These are phyloP conservation scores for Solanum chilense DNA, from an alignment of 257 asterid species.

Conservation along the genomic window DNA sequence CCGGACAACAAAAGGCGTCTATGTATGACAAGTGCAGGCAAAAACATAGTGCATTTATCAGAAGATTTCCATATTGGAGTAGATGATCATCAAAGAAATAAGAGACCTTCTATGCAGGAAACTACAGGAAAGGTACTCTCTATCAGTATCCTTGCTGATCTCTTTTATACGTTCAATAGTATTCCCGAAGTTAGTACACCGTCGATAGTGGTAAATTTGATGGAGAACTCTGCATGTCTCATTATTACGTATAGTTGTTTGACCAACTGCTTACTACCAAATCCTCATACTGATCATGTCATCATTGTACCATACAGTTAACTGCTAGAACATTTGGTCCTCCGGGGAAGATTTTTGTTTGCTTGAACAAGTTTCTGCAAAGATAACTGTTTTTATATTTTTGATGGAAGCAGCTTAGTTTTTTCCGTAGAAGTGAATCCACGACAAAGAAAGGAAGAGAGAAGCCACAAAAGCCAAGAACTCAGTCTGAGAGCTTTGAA, in stretches of 20 bases:
- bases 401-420: constrained; percentile 8
- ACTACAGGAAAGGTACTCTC: constrained; percentile 31
- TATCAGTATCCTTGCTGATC: background rate
- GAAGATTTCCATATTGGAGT: constrained; percentile 19
- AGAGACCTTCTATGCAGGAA: constrained; percentile 13
- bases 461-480: constrained; percentile 1
- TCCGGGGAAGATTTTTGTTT: background rate
- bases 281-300: background rate
- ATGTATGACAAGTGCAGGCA: constrained; percentile 68
- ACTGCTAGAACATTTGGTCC: background rate
- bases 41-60: constrained; percentile 14
- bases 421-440: constrained; percentile 18
- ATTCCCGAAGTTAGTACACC: background rate
- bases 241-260: background rate
- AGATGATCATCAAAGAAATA: constrained; percentile 13
- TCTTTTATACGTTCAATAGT: background rate
- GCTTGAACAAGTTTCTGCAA: background rate
- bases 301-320: background rate
- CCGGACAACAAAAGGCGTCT: constrained; percentile 39
- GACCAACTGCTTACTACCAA: background rate
- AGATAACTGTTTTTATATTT: background rate
- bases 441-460: constrained; percentile 14
- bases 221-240: background rate
- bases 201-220: background rate
- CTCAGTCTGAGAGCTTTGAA: constrained; percentile 33